Evolutionary conservation across 202 grass and related monocot genomes (phyloP).

Genomic region (Setaria italica): DNA sequence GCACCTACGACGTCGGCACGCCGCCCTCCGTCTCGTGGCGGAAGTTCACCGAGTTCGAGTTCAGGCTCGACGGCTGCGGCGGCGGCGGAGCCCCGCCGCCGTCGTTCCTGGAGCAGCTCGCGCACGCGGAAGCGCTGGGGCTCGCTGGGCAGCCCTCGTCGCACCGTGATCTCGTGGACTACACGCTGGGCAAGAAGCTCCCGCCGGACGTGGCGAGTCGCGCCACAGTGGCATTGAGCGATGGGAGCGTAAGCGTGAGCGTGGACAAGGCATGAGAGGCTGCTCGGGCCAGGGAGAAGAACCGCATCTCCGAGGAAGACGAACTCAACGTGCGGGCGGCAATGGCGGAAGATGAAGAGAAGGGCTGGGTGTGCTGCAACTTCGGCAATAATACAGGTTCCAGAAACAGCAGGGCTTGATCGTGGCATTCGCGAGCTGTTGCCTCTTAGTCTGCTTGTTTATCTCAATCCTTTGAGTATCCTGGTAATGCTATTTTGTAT

Average conservation of each 20-base stretch:
- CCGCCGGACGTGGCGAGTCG: background rate
- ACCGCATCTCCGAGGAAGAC: background rate
- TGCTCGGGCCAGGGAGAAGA: background rate
- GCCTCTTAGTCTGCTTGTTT: background rate
- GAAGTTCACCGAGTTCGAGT: background rate
- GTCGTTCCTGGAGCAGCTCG: slow-evolving; percentile 40
- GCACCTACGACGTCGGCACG: slow-evolving; percentile 24
- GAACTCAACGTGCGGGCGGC: background rate
- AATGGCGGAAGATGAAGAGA: background rate
- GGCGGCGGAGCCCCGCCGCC: background rate
- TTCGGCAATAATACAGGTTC: background rate
- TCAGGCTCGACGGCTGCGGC: background rate
- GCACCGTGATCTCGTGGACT: background rate
- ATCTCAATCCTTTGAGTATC: background rate
- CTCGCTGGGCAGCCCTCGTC: background rate
- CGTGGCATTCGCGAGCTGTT: background rate
- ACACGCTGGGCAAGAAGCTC: background rate
- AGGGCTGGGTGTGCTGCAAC: background rate
- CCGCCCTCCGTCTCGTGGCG: accelerated
- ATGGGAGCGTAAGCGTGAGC: background rate
- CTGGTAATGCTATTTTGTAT: background rate
- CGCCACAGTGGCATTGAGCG: background rate
- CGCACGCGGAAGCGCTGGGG: slow-evolving; percentile 34
- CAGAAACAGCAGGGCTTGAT: background rate
- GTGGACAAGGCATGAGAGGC: background rate